A percentile compares a stretch with the other conserved stretches of the same genome.
phyloP scores from a whole-genome alignment of 2,329 filamentous ascomycete species.

The Colletotrichum liriopes region DNA sequence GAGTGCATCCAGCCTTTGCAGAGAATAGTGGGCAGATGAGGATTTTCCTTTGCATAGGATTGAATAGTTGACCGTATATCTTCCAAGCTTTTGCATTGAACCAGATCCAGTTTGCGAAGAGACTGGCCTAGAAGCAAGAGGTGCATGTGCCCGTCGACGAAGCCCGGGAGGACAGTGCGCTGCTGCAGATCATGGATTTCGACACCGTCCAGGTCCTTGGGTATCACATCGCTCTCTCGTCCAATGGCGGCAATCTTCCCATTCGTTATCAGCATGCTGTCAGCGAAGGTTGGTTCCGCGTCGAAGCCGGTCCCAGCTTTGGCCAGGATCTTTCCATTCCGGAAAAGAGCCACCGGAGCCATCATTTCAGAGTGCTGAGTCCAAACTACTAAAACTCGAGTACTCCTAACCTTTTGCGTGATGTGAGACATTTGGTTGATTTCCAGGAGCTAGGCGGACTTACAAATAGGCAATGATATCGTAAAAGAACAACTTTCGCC shows the following conservation, averaged over 20 bases:
- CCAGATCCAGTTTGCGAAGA: constrained; percentile 55
- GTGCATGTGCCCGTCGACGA: constrained; percentile 63
- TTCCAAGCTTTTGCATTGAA: constrained; percentile 52
- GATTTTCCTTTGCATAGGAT: constrained; percentile 52
- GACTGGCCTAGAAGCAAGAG: constrained; percentile 59
- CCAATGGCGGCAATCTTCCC: constrained; percentile 25
- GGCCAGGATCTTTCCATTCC: constrained; percentile 50
- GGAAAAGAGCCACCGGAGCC: constrained; percentile 42
- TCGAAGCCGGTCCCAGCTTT: constrained; percentile 46
- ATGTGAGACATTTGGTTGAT: background rate
- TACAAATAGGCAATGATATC: no score
- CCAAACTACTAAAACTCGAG: no score
- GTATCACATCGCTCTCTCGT: background rate
- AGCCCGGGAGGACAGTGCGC: constrained; percentile 52
- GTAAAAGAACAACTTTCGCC: no score
- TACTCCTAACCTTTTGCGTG: no score
- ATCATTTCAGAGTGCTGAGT: background rate
- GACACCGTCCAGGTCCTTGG: background rate
- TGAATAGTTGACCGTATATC: constrained; percentile 57
- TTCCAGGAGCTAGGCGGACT: background rate
- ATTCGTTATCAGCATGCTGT: constrained; percentile 26
- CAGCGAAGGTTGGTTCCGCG: constrained; percentile 34
- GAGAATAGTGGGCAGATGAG: constrained; percentile 55
- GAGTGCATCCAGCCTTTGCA: constrained; percentile 61
- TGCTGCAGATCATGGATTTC: constrained; percentile 21